These are phyloP conservation scores for Laburnicola sp. DNA, from an alignment of 2,329 filamentous ascomycete species.

Conservation along the genomic window DNA sequence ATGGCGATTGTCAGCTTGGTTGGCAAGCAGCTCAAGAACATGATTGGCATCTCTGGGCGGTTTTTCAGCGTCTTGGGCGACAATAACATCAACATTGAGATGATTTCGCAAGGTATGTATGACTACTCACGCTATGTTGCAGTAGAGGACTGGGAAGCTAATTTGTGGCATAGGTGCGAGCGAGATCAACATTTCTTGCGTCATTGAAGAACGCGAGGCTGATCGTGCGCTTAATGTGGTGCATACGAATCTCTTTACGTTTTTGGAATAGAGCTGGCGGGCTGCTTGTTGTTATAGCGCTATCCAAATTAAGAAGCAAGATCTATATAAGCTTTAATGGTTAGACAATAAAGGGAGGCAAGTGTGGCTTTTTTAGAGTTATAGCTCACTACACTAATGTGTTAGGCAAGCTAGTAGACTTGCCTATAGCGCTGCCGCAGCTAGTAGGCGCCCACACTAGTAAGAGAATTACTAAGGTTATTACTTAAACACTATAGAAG, in stretches of 20 bases:
- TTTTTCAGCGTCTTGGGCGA: slow-evolving; percentile 96
- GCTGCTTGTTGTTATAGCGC: too few relatives aligned
- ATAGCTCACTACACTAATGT: too few relatives aligned
- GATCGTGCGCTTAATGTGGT: slow-evolving; percentile 93
- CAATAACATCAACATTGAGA: slow-evolving; percentile 95
- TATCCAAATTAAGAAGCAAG: too few relatives aligned
- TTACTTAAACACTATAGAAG: too few relatives aligned
- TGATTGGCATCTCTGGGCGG: slow-evolving; percentile 84
- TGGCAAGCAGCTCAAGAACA: slow-evolving; percentile 95
- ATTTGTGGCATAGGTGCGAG: slow-evolving; percentile 70
- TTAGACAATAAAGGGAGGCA: too few relatives aligned
- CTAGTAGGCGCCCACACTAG: too few relatives aligned
- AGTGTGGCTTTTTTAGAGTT: too few relatives aligned
- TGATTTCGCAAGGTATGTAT: slow-evolving; percentile 91
- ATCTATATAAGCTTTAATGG: too few relatives aligned
- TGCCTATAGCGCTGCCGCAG: too few relatives aligned
- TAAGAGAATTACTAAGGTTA: too few relatives aligned
- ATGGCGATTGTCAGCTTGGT: slow-evolving; percentile 97
- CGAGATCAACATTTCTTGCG: slow-evolving; percentile 98
- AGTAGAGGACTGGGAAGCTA: background rate
- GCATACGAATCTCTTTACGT: slow-evolving; percentile 95
- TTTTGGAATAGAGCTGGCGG: slow-evolving; percentile 66
- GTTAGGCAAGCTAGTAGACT: too few relatives aligned
- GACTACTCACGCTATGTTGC: background rate
- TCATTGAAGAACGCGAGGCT: slow-evolving; percentile 88